Conservation (phyloP, 768 basidiomycete genomes). For the Tubosaeta sp. region DNA sequence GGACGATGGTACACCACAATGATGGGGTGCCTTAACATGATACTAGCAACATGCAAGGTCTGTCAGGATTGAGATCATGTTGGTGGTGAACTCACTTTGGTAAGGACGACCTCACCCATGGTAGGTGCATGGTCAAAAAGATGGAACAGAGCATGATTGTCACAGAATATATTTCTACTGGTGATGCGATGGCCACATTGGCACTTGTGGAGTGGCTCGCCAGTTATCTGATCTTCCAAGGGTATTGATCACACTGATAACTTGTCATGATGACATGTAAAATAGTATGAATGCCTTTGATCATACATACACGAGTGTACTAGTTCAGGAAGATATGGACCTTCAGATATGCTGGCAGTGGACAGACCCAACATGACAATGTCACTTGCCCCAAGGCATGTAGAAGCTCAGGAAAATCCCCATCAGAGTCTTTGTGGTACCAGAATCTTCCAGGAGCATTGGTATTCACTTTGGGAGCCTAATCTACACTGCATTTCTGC, state of each 20-base stretch:
- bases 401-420: too few relatives aligned
- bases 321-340: not conserved
- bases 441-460: conserved; percentile 35
- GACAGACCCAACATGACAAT: not conserved
- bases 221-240: conserved; percentile 20
- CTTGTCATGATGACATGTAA: conserved; percentile 1
- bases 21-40: conserved; percentile 26
- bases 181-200: too few relatives aligned
- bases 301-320: not conserved
- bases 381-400: conserved; percentile 18
- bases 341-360: not conserved
- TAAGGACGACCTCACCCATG: conserved; percentile 2
- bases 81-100: not conserved
- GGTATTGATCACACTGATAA: conserved; percentile 12
- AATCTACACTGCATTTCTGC: conserved; percentile 10
- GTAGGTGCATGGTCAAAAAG: too few relatives aligned
- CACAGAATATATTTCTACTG: too few relatives aligned
- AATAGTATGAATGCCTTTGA: not conserved
- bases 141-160: too few relatives aligned
- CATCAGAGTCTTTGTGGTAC: conserved; percentile 56
- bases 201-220: too few relatives aligned
- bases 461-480: conserved; percentile 4
- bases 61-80: not conserved
- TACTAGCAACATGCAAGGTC: conserved; percentile 22
- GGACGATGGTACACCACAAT: conserved; percentile 21